Base-by-base conservation (phyloP, 176 grass and related monocot species). In the Oryza officinalis region DNA sequence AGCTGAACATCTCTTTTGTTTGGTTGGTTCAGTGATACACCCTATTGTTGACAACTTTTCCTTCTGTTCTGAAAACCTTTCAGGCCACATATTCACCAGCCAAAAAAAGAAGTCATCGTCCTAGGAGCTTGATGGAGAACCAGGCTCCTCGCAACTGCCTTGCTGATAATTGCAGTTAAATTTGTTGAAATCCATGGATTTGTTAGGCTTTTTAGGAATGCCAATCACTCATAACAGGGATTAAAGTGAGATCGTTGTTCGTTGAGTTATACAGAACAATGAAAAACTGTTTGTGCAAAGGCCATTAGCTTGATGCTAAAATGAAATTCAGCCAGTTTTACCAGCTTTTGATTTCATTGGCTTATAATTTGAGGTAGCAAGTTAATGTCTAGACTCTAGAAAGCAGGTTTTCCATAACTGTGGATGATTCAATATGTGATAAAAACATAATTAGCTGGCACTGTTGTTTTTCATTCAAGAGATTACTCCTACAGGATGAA, bases 1-100 rank as follows among this genome's bases (percentile, higher is more conserved):
- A 54, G 50, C 50, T 54, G 50, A 54, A 54, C 50, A 54, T 54
- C 17, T 20, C 50, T 20, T 47, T 13, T 54, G 47, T 50, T 50
- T 72, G 28, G 22, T 50, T 72, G 28, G 22, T 80, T 11, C 10
- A 41, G 4, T 50, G 0, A 10, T 81, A 27, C 52, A 44, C 35
- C 22, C 2, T 59, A 44, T 71, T 57, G 31, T 66, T 72, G 41
- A 17, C 18, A 32, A 84, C 72, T 79, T 37, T 38, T 8, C 37
- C 37, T 38, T 38, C 37, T 77, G 26, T 26, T 79, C 17, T 66
- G 8, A 28, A 66, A 86, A 81, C 31, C 25, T 83, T 83, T 7
- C 84, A 90, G 84, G 84, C 84, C 68, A 8, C 84, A 86, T 60
- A 41, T 45, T 74, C 84, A 75, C 32, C 27, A 50, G 40, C 67